phyloP scores from a whole-genome alignment of 345 rosid species.

The Abelmoschus esculentus region DNA sequence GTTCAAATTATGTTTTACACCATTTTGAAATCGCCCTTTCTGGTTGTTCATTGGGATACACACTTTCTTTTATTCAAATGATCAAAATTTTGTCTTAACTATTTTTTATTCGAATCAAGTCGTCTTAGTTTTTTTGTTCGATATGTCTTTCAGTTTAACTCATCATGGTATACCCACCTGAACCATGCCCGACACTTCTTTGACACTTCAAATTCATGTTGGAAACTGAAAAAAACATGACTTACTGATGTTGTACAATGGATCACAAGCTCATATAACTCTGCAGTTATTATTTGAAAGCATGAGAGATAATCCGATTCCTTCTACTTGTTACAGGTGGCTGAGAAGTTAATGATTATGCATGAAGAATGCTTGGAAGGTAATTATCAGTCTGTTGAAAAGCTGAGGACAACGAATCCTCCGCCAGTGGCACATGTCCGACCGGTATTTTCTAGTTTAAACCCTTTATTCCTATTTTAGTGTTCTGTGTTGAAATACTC shows the following conservation, averaged over 20 bases:
- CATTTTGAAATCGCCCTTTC: not conserved
- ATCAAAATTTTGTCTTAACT: not conserved
- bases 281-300: too few species aligned
- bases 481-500: not conserved
- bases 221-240: not conserved
- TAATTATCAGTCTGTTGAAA: constrained; percentile 45
- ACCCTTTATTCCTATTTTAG: not conserved
- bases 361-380: constrained; percentile 68
- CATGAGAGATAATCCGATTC: not conserved
- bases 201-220: too few species aligned
- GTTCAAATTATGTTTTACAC: not conserved
- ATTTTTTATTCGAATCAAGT: not conserved
- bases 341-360: constrained; percentile 67
- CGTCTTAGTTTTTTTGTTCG: not conserved
- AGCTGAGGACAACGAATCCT: constrained; percentile 38
- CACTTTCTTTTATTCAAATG: not conserved
- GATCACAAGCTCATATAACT: too few species aligned
- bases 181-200: too few species aligned
- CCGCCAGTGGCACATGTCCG: constrained; percentile 31
- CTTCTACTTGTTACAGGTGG: constrained; percentile 39
- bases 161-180: not conserved
- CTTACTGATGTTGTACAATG: not conserved
- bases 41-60: not conserved
- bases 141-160: not conserved
- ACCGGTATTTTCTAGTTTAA: constrained; percentile 38